These are phyloP conservation scores for Hypericum androsaemum DNA, from an alignment of 345 rosid genomes.

Conservation along the genomic window DNA sequence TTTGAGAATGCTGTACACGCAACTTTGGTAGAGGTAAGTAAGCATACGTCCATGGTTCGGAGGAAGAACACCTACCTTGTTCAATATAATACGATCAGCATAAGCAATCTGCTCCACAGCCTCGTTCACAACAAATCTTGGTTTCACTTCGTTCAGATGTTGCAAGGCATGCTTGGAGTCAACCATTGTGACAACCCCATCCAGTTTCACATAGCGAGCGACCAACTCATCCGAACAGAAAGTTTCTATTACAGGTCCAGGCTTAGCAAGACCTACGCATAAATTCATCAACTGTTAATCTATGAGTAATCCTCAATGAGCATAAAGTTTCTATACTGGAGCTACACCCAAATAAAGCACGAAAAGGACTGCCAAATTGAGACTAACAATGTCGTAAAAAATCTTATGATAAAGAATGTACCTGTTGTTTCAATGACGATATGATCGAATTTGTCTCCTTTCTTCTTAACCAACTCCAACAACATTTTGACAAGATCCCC, in stretches of 20 bases:
- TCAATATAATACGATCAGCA: conserved; percentile 67
- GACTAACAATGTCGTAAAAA: too few species aligned
- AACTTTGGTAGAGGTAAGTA: neutral
- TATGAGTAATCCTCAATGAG: neutral
- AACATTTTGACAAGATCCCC: conserved; percentile 81
- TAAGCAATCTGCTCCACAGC: conserved; percentile 75
- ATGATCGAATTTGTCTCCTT: conserved; percentile 54
- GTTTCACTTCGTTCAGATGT: conserved; percentile 60
- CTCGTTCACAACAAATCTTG: conserved; percentile 67
- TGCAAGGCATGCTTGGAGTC: conserved; percentile 68
- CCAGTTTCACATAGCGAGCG: conserved; percentile 45
- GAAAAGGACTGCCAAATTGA: too few species aligned
- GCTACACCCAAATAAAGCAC: too few species aligned
- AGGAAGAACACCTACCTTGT: conserved; percentile 36
- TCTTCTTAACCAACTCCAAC: conserved; percentile 49
- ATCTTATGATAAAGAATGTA: conserved; percentile 1
- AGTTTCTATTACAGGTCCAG: conserved; percentile 69
- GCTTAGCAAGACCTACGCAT: conserved; percentile 67
- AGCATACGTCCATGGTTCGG: neutral
- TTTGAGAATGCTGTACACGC: neutral
- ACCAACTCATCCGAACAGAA: conserved; percentile 59
- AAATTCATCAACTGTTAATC: conserved; percentile 4
- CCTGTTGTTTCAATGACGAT: conserved; percentile 82
- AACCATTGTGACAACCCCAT: conserved; percentile 73
- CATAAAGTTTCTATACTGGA: too few species aligned